Conservation (phyloP, 2,329 filamentous ascomycete genomes). For the Lasiodiplodia gonubiensis region DNA sequence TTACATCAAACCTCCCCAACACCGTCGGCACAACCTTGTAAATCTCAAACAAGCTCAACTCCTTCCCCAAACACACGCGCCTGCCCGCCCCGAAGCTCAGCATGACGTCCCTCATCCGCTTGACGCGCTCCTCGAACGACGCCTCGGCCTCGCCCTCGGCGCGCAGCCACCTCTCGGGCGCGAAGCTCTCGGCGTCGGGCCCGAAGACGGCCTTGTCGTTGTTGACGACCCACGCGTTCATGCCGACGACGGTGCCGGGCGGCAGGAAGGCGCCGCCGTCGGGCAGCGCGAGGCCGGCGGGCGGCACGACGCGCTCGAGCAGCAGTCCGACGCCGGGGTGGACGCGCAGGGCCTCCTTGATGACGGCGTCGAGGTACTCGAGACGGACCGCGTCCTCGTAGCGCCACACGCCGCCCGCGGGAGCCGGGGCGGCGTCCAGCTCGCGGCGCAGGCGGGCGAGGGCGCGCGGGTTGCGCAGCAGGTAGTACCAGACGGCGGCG, state of each 20-base stretch:
- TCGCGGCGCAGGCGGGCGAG: constrained; percentile 40
- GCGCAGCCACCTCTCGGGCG: constrained; percentile 54
- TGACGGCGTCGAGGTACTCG: constrained; percentile 41
- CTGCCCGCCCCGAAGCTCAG: constrained; percentile 17
- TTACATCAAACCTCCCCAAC: constrained; percentile 51
- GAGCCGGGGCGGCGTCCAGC: constrained; percentile 39
- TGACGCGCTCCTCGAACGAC: constrained; percentile 34
- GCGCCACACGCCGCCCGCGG: constrained; percentile 34
- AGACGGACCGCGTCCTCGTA: constrained; percentile 39
- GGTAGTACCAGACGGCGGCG: constrained; percentile 40
- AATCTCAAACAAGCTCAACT: constrained; percentile 23
- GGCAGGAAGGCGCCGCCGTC: constrained; percentile 38
- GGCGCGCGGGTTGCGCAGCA: constrained; percentile 41
- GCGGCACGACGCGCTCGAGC: constrained; percentile 39
- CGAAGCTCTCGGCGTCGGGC: constrained; percentile 46
- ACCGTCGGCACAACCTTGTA: constrained; percentile 61
- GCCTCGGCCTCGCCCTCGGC: constrained; percentile 22
- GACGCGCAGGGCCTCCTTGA: constrained; percentile 48
- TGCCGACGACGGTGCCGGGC: constrained; percentile 49
- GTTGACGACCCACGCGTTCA: constrained; percentile 54
- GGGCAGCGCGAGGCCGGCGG: constrained; percentile 41
- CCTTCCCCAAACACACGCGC: constrained; percentile 16
- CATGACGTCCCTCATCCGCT: constrained; percentile 19
- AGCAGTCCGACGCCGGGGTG: constrained; percentile 44
- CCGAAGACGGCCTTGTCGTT: constrained; percentile 49